Base-by-base conservation (phyloP, 164 flowering plant species). In the Stephania yunnanensis region DNA sequence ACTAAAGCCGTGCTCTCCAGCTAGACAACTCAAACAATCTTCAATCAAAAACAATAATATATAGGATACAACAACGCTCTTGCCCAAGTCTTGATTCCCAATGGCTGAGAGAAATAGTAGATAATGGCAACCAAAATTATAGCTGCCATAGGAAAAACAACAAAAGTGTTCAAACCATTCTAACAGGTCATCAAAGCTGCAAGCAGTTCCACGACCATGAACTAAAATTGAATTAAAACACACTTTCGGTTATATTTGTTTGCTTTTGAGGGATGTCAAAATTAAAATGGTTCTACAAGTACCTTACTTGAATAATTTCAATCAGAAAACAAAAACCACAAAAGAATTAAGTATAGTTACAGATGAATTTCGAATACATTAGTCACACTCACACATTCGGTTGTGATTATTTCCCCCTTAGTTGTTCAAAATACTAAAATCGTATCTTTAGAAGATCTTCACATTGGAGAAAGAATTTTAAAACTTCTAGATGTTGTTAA, bases 51-150 rank as follows among this genome's bases (percentile, higher is more conserved):
- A 55, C 48, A 31, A 9, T 17, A 75, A 70, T 17, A 71, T 76
- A 70, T 7, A 87, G 94, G 95, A 93, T 93, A 95, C 99, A 90
- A 30, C 68, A 90, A 77, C 30, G 94, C 86, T 80, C 79, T 86
- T 77, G 87, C 79, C 95, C 94, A 92, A 71, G 92, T 87, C 77
- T 71, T 84, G n/a, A 52, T 79, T 67, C 90, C 86, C 80, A 89
- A n/a, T 25, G 96, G 94, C 76, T 80, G 92, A 53, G 99, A 93
- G 80, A 78, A 91, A 68, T 93, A 92, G 81, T 93, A 91, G 77
- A 92, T 90, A 25, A 90, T 81, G 74, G 89, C 89, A 79, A 95
- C 94, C 70, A 95, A 82, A 69, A 92, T 84, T 77, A 95, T 78
- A 73, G 90, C 99, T 93, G 95, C 71, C 82, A 81, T 67, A 82